Conservation (phyloP, 2,329 filamentous ascomycete genomes). For the Ascocoryne sarcoides region DNA sequence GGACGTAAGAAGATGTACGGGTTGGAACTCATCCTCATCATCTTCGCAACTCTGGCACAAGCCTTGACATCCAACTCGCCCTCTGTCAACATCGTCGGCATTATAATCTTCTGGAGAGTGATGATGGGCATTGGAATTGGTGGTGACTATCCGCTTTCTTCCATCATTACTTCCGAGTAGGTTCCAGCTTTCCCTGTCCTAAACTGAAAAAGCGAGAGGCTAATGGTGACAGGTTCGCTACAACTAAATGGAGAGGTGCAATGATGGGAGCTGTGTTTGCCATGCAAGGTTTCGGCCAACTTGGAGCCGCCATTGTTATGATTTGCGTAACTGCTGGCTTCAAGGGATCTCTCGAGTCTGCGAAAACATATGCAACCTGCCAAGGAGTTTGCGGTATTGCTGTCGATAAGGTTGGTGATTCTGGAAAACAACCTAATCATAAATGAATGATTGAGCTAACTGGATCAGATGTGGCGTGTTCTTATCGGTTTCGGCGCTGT, state of each 20-base stretch:
- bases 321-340: conserved; percentile 66
- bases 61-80: conserved; percentile 41
- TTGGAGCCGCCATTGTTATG: conserved; percentile 65
- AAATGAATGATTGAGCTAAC: neutral
- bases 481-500: conserved; percentile 68
- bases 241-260: conserved; percentile 74
- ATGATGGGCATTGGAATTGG: conserved; percentile 61
- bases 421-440: too few species aligned
- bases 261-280: conserved; percentile 85
- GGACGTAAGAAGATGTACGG: conserved; percentile 73
- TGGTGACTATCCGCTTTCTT: conserved; percentile 74
- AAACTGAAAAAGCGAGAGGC: neutral
- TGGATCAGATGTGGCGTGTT: conserved; percentile 64
- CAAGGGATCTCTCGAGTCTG: conserved; percentile 50
- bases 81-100: conserved; percentile 48
- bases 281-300: conserved; percentile 83
- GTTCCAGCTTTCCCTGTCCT: neutral
- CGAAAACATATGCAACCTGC: conserved; percentile 46
- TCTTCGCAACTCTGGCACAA: conserved; percentile 66
- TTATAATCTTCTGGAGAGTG: conserved; percentile 73
- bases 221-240: conserved; percentile 49
- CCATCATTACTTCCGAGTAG: conserved; percentile 70
- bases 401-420: conserved; percentile 54
- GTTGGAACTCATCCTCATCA: conserved; percentile 69
- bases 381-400: conserved; percentile 53